Evolutionary conservation across 169 alveolate species (phyloP).

Genomic region (Theileria luwenshuni): DNA sequence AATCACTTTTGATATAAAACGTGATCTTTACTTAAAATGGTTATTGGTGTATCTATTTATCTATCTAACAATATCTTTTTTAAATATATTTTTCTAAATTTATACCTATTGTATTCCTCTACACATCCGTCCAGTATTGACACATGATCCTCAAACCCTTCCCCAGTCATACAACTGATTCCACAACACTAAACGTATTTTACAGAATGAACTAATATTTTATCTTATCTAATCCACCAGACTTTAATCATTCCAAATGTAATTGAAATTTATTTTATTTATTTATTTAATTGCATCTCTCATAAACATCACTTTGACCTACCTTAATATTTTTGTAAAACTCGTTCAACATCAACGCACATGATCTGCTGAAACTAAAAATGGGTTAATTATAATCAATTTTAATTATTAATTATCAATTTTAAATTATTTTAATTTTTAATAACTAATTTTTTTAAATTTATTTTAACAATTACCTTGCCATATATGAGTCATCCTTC

Average conservation of each 20-base stretch:
- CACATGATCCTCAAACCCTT: constrained; percentile 82
- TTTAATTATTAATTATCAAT: neutral
- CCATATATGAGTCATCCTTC: constrained; percentile 87
- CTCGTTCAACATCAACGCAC: constrained; percentile 90
- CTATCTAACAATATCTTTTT: constrained; percentile 68
- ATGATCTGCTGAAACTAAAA: constrained; percentile 85
- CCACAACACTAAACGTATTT: constrained; percentile 75
- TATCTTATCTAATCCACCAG: neutral
- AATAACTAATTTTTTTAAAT: neutral
- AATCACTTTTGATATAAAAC: no score
- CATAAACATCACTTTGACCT: neutral
- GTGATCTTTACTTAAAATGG: no score
- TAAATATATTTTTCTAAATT: constrained; percentile 18
- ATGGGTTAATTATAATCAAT: no score
- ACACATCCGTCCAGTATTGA: constrained; percentile 66
- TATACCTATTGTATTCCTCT: constrained; percentile 74
- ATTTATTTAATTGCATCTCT: neutral
- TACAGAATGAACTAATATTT: neutral
- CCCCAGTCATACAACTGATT: constrained; percentile 85
- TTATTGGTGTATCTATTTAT: constrained; percentile 57
- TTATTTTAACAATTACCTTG: constrained; percentile 23
- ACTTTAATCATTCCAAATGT: neutral
- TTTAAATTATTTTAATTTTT: neutral
- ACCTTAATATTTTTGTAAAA: constrained; percentile 81
- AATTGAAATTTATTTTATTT: no score